A percentile compares a stretch with the other conserved stretches of the same genome.
Conservation (phyloP, 2,329 filamentous ascomycete species). For the Alternaria angustiovoidea region DNA sequence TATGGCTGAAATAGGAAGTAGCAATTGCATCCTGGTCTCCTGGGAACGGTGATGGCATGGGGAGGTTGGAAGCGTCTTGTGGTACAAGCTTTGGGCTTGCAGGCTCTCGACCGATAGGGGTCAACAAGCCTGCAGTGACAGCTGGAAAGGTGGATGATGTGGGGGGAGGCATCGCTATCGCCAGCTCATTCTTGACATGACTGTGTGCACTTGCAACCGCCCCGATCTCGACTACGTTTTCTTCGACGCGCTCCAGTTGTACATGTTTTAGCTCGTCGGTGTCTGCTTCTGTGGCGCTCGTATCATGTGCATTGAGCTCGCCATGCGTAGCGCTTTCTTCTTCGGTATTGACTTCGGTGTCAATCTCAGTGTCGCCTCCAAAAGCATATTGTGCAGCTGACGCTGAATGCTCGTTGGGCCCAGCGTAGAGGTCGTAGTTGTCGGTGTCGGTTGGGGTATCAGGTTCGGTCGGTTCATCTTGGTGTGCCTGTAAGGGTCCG, state of each 20-base stretch:
- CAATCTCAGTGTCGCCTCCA: conserved; percentile 41
- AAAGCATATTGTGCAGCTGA: conserved; percentile 65
- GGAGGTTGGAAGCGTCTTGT: conserved; percentile 46
- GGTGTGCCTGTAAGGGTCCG: not conserved
- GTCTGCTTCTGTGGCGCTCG: conserved; percentile 17
- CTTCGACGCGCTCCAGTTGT: not conserved
- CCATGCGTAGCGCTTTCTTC: conserved; percentile 21
- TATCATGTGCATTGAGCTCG: conserved; percentile 11
- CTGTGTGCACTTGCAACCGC: not conserved
- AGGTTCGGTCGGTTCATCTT: not conserved
- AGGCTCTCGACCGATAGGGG: conserved; percentile 46
- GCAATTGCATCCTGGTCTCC: conserved; percentile 32
- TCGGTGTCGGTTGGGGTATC: conserved; percentile 7
- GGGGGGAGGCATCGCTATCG: conserved; percentile 46
- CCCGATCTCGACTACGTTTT: not conserved
- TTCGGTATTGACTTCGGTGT: conserved; percentile 33
- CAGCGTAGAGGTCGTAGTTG: conserved; percentile 37
- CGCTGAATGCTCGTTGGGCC: conserved; percentile 53
- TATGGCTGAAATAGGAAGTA: conserved; percentile 42
- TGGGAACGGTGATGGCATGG: conserved; percentile 51
- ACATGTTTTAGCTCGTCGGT: conserved; percentile 13
- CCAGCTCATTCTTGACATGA: conserved; percentile 9
- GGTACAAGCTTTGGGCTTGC: conserved; percentile 45
- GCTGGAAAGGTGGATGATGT: conserved; percentile 32
- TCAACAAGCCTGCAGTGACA: conserved; percentile 29